phyloP scores from a whole-genome alignment of 2,329 filamentous ascomycete species.

The Pleomassaria siparia region DNA sequence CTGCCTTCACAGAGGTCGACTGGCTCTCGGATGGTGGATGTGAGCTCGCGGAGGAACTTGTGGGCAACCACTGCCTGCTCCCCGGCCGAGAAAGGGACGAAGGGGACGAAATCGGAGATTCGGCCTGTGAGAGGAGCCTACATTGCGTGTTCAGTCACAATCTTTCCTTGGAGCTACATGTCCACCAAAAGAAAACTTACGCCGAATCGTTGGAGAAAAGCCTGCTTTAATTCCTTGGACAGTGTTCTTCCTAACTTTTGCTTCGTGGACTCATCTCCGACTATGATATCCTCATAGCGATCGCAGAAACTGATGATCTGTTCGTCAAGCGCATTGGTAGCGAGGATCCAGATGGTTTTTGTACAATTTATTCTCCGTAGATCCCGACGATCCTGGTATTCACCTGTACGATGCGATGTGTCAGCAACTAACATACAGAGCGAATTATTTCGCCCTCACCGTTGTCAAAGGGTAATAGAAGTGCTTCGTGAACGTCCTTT shows the following conservation, averaged over 20 bases:
- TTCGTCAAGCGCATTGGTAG: constrained; percentile 48
- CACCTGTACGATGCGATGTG: constrained; percentile 9
- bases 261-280: not conserved
- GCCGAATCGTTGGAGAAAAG: constrained; percentile 20
- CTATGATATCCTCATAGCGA: not conserved
- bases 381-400: constrained; percentile 46
- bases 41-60: constrained; percentile 45
- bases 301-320: constrained; percentile 46
- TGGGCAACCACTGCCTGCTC: constrained; percentile 49
- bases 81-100: constrained; percentile 44
- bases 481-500: constrained; percentile 43
- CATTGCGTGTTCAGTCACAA: not conserved
- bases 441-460: constrained; percentile 38
- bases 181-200: constrained; percentile 13
- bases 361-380: constrained; percentile 42
- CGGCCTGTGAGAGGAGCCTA: constrained; percentile 3
- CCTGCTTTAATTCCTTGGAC: constrained; percentile 19
- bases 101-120: constrained; percentile 47
- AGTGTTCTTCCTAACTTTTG: constrained; percentile 13
- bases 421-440: not conserved
- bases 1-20: constrained; percentile 19
- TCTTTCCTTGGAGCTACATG: constrained; percentile 15
- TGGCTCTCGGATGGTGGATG: constrained; percentile 21
- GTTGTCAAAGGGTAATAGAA: constrained; percentile 50
- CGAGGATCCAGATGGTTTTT: constrained; percentile 54